Percentiles rank a stretch among this genome's conserved stretches.
These are phyloP conservation scores for Neurospora sp. DNA, from an alignment of 495 filamentous ascomycete species.

Conservation along the genomic window DNA sequence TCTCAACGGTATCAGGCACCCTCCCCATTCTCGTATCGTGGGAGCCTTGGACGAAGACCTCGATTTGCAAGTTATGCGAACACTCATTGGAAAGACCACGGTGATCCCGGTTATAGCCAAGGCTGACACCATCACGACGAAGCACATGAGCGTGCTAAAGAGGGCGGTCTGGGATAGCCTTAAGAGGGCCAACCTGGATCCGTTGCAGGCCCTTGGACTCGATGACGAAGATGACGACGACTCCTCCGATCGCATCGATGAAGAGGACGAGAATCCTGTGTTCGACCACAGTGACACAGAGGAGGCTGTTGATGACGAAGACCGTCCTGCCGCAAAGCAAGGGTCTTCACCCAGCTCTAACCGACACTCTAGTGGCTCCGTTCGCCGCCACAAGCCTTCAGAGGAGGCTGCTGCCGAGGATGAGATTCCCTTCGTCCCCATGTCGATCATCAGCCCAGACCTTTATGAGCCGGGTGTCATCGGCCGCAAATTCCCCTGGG, in stretches of 20 bases:
- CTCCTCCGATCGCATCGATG: constrained; percentile 44
- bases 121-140: constrained; percentile 87
- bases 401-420: constrained; percentile 25
- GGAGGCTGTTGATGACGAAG: constrained; percentile 15
- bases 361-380: constrained; percentile 39
- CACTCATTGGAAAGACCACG: constrained; percentile 86
- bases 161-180: constrained; percentile 82
- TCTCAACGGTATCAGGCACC: constrained; percentile 39
- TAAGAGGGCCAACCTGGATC: constrained; percentile 78
- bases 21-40: constrained; percentile 35
- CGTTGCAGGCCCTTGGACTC: constrained; percentile 73
- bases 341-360: constrained; percentile 31
- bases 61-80: constrained; percentile 81
- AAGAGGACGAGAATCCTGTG: constrained; percentile 47
- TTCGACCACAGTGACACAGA: constrained; percentile 21
- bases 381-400: constrained; percentile 30
- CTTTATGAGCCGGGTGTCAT: constrained; percentile 68
- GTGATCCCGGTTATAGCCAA: constrained; percentile 95
- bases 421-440: constrained; percentile 56
- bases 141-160: constrained; percentile 90
- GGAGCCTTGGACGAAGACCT: constrained; percentile 80
- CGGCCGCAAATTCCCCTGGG: constrained; percentile 90
- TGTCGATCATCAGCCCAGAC: constrained; percentile 92
- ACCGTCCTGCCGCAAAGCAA: constrained; percentile 20
- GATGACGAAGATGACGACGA: constrained; percentile 60